These are phyloP conservation scores for Stagonosporopsis tanaceti DNA, from an alignment of 2,329 filamentous ascomycete genomes.

Conservation along the genomic window DNA sequence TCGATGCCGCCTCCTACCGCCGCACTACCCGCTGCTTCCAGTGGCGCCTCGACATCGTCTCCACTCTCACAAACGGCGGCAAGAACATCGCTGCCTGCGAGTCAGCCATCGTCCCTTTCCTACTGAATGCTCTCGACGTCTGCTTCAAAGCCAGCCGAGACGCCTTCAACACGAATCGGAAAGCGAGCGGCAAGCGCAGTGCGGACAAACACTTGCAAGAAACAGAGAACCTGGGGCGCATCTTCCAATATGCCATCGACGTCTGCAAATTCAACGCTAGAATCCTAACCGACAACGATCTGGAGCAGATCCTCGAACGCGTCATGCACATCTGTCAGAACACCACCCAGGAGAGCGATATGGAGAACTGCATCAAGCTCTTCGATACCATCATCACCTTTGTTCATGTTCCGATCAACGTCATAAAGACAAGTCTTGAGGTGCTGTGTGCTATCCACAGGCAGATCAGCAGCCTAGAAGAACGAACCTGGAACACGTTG, in stretches of 20 bases:
- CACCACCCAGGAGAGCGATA: slow-evolving; percentile 70
- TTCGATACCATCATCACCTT: slow-evolving; percentile 77
- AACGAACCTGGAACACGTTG: slow-evolving; percentile 74
- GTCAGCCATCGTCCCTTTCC: slow-evolving; percentile 43
- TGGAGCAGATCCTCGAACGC: slow-evolving; percentile 67
- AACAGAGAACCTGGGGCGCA: slow-evolving; percentile 57
- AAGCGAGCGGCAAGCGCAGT: slow-evolving; percentile 37
- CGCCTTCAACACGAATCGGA: slow-evolving; percentile 32
- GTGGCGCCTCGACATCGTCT: slow-evolving; percentile 45
- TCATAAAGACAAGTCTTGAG: slow-evolving; percentile 71
- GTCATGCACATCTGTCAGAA: slow-evolving; percentile 73
- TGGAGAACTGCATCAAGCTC: slow-evolving; percentile 71
- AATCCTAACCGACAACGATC: slow-evolving; percentile 68
- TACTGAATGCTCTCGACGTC: slow-evolving; percentile 41
- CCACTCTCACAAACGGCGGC: slow-evolving; percentile 48
- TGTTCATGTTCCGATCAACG: slow-evolving; percentile 70
- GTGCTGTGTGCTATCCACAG: slow-evolving; percentile 77
- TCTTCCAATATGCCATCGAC: slow-evolving; percentile 72
- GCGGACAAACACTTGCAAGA: slow-evolving; percentile 34
- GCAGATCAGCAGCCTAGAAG: slow-evolving; percentile 67
- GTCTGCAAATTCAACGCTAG: slow-evolving; percentile 80
- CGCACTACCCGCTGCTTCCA: slow-evolving; percentile 42
- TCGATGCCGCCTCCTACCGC: slow-evolving; percentile 44
- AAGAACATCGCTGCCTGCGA: slow-evolving; percentile 51
- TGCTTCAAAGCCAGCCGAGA: slow-evolving; percentile 46